phyloP scores from a whole-genome alignment of 805 yeast genomes.

The Saccharomycopsis vini region DNA sequence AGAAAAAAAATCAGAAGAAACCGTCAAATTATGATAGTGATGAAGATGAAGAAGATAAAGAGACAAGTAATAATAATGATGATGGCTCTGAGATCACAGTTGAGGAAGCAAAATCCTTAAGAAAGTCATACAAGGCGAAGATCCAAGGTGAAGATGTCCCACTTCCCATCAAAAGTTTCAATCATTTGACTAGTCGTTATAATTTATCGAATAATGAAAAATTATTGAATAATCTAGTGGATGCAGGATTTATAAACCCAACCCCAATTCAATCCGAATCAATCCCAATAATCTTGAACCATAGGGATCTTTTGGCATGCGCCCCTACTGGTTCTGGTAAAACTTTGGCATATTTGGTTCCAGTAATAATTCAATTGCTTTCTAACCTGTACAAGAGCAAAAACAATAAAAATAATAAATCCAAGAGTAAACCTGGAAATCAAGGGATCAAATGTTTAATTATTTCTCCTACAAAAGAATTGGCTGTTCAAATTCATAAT shows the following conservation, averaged over 20 bases:
- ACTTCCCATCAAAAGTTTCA: conserved; percentile 84
- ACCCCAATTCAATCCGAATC: conserved; percentile 91
- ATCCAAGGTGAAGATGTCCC: conserved; percentile 77
- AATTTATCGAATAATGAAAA: conserved; percentile 43
- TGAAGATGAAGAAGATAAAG: conserved; percentile 25
- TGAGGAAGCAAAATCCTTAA: conserved; percentile 51
- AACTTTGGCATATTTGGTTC: conserved; percentile 82
- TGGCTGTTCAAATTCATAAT: conserved; percentile 75
- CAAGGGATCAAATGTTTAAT: conserved; percentile 38
- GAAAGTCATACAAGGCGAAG: conserved; percentile 57
- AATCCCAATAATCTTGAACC: conserved; percentile 62
- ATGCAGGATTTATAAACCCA: conserved; percentile 71
- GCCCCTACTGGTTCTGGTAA: conserved; percentile 99
- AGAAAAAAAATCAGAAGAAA: conserved; percentile 16
- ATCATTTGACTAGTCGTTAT: conserved; percentile 65
- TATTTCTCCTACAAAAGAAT: conserved; percentile 90
- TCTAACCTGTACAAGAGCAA: conserved; percentile 20
- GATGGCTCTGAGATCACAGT: conserved; percentile 28
- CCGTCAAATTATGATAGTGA: conserved; percentile 23
- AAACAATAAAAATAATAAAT: not conserved
- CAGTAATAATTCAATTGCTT: conserved; percentile 48
- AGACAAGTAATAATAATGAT: conserved; percentile 24
- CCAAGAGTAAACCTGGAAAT: conserved; percentile 1
- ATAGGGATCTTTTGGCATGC: conserved; percentile 79
- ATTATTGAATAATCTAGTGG: conserved; percentile 53